Evolutionary conservation across 768 basidiomycete species (phyloP).

Genomic region (Leccinellum luteum): DNA sequence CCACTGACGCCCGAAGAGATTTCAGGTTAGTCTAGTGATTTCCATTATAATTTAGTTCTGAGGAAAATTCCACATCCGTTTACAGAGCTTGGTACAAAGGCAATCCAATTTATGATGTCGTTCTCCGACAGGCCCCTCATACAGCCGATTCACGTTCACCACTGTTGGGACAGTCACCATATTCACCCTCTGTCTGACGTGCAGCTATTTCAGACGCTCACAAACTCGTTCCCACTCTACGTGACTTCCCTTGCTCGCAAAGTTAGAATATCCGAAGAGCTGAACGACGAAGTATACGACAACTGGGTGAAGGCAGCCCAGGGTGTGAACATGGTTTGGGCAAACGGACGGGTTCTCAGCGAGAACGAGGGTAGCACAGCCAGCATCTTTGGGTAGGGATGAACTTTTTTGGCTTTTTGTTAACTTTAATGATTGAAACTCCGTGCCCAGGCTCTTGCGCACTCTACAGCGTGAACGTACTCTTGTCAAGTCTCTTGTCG

Average conservation of each 20-base stretch:
- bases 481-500: slow-evolving; percentile 55
- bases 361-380: slow-evolving; percentile 63
- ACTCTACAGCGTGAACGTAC: slow-evolving; percentile 69
- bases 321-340: slow-evolving; percentile 64
- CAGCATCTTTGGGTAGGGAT: slow-evolving; percentile 47
- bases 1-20: slow-evolving; percentile 56
- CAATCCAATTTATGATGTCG: slow-evolving; percentile 69
- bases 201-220: slow-evolving; percentile 53
- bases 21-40: slow-evolving; percentile 37
- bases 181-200: slow-evolving; percentile 13
- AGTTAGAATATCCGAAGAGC: slow-evolving; percentile 47
- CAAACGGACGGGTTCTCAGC: slow-evolving; percentile 69
- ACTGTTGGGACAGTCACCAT: slow-evolving; percentile 19
- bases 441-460: slow-evolving; percentile 54
- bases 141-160: slow-evolving; percentile 18
- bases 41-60: not conserved
- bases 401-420: slow-evolving; percentile 8
- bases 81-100: slow-evolving; percentile 65
- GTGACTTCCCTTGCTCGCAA: slow-evolving; percentile 70
- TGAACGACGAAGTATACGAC: slow-evolving; percentile 53
- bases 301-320: slow-evolving; percentile 54
- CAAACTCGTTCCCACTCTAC: slow-evolving; percentile 90
- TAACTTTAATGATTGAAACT: slow-evolving; percentile 5
- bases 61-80: not conserved
- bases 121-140: slow-evolving; percentile 51